These are phyloP conservation scores for Tilletiopsis washingtonensis DNA, from an alignment of 1,284 basidiomycete genomes.

Conservation along the genomic window DNA sequence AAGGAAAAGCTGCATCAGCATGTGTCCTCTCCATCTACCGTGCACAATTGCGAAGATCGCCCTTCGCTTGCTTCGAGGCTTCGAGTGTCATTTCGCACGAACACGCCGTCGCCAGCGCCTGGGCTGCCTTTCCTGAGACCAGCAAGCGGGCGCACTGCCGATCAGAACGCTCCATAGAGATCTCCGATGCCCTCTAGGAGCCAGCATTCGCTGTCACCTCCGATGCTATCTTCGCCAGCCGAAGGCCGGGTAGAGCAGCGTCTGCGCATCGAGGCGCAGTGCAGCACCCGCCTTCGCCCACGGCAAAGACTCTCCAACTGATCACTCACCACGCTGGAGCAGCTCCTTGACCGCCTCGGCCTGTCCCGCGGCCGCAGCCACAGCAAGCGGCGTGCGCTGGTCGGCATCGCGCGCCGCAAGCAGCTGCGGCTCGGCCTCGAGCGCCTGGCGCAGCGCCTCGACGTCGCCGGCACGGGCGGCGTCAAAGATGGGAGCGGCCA, in stretches of 20 bases:
- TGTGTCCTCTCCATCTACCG: too few species aligned
- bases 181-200: background rate
- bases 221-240: constrained; percentile 12
- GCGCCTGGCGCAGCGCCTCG: background rate
- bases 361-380: constrained; percentile 27
- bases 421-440: background rate
- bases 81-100: too few species aligned
- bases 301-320: too few species aligned
- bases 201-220: constrained; percentile 1
- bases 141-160: background rate
- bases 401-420: constrained; percentile 11
- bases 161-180: background rate
- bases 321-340: constrained; percentile 17
- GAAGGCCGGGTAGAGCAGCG: constrained; percentile 3
- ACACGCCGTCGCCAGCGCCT: too few species aligned
- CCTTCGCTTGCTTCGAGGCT: too few species aligned
- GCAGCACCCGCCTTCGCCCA: background rate
- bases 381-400: constrained; percentile 22
- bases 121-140: too few species aligned
- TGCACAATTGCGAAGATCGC: too few species aligned
- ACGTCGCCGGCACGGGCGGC: background rate
- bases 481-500: background rate
- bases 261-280: background rate
- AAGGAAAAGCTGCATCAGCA: too few species aligned
- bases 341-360: constrained; percentile 36